phyloP scores from a whole-genome alignment of 257 asterid species.

The Solanum pennellii region DNA sequence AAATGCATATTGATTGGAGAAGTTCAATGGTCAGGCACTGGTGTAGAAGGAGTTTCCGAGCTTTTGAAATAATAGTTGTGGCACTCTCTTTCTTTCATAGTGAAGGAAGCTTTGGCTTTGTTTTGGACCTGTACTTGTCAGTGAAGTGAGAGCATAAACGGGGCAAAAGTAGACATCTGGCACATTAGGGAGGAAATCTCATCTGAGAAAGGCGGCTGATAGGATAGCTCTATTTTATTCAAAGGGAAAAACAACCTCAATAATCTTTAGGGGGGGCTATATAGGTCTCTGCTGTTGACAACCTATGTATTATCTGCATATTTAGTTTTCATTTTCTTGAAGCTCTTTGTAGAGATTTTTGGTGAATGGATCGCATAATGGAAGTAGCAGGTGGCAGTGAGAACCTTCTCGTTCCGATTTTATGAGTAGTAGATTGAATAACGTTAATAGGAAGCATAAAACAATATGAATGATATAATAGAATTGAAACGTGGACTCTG shows the following conservation, averaged over 20 bases:
- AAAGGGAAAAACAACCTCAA: too few relatives aligned
- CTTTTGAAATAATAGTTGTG: background rate
- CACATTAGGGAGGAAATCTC: background rate
- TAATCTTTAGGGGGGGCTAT: too few relatives aligned
- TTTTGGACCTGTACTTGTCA: background rate
- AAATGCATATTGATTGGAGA: background rate
- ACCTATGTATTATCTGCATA: too few relatives aligned
- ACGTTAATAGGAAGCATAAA: background rate
- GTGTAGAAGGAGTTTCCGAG: background rate
- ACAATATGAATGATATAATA: background rate
- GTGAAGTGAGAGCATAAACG: background rate
- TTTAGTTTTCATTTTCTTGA: background rate
- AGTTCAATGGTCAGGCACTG: background rate
- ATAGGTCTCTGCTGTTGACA: too few relatives aligned
- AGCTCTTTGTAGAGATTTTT: background rate
- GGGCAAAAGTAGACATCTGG: background rate
- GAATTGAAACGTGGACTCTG: background rate
- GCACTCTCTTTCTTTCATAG: background rate
- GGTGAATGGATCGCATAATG: background rate
- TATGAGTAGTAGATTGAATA: background rate
- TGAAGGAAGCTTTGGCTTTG: background rate
- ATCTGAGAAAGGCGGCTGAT: too few relatives aligned
- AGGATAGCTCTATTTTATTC: too few relatives aligned
- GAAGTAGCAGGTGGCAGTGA: background rate
- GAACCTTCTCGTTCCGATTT: background rate